Evolutionary conservation across 371 early-diverging fungal genomes (phyloP).

Genomic region (Mucor piriformis): DNA sequence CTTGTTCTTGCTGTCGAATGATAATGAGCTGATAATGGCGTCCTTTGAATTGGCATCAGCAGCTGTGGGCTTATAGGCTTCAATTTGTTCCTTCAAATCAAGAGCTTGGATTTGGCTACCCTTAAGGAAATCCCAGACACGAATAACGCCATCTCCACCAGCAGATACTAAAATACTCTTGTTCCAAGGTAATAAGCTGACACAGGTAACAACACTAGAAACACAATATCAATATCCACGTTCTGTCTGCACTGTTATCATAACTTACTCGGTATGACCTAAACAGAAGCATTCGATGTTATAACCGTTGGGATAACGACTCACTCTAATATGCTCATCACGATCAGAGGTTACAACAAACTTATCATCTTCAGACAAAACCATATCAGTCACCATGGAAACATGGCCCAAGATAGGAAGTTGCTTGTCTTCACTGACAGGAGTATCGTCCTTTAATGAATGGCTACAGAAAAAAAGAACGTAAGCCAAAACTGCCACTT

Average conservation of each 20-base stretch:
- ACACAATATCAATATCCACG: neutral
- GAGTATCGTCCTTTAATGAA: slow-evolving; percentile 24
- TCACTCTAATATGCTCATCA: slow-evolving; percentile 95
- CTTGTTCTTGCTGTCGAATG: slow-evolving; percentile 24
- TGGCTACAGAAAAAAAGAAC: slow-evolving; percentile 29
- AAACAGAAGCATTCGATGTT: slow-evolving; percentile 89
- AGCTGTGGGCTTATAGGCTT: slow-evolving; percentile 46
- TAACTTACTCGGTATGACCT: slow-evolving; percentile 84
- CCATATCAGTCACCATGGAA: slow-evolving; percentile 90
- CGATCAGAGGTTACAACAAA: slow-evolving; percentile 90
- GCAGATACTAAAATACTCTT: slow-evolving; percentile 71
- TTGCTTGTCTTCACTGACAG: slow-evolving; percentile 42
- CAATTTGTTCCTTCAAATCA: slow-evolving; percentile 46
- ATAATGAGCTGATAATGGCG: slow-evolving; percentile 35
- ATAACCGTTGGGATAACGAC: slow-evolving; percentile 85
- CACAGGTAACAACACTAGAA: slow-evolving; percentile 66
- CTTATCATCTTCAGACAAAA: slow-evolving; percentile 59
- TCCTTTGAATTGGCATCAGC: slow-evolving; percentile 47
- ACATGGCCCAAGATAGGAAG: slow-evolving; percentile 90
- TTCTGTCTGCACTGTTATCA: neutral
- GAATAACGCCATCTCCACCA: slow-evolving; percentile 85
- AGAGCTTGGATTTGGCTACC: slow-evolving; percentile 48
- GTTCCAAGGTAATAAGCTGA: slow-evolving; percentile 56
- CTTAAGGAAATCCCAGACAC: slow-evolving; percentile 75
- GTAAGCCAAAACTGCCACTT: neutral